Conservation (phyloP, 108 stramenopile species). For the Aurantiochytrium sp. region DNA sequence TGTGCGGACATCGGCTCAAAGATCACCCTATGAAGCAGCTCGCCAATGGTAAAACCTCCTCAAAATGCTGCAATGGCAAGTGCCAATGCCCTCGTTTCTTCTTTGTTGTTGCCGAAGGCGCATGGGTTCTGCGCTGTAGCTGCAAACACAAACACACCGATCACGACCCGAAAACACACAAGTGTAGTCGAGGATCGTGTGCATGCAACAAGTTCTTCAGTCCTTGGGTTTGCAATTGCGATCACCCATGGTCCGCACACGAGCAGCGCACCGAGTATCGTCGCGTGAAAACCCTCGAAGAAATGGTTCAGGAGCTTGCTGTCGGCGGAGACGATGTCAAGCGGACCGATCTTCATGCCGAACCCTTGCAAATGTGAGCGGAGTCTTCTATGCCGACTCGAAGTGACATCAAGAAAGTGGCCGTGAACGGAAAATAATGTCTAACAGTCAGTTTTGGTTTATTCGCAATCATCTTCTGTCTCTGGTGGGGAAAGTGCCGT, state of each 20-base stretch:
- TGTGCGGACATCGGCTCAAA: constrained; percentile 13
- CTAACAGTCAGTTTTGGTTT: too few relatives aligned
- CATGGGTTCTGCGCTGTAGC: neutral
- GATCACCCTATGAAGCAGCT: neutral
- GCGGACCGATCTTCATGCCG: neutral
- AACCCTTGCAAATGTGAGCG: neutral
- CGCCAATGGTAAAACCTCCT: neutral
- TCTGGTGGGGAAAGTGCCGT: too few relatives aligned
- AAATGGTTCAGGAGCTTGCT: neutral
- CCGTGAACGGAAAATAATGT: too few relatives aligned
- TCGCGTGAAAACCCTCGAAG: neutral
- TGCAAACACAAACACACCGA: constrained; percentile 15
- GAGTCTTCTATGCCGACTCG: too few relatives aligned
- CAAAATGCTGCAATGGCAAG: neutral
- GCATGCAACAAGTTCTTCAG: neutral
- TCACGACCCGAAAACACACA: neutral
- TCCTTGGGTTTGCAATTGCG: constrained; percentile 3
- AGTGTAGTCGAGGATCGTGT: neutral
- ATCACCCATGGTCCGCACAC: neutral
- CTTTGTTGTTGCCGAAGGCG: neutral
- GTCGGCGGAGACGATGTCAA: neutral
- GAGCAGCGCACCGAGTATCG: neutral
- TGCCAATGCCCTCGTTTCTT: neutral
- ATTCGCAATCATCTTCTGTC: too few relatives aligned
- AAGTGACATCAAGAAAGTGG: too few relatives aligned